Evolutionary conservation across 768 basidiomycete genomes (phyloP).

Genomic region (Rhizopogon vulgaris): DNA sequence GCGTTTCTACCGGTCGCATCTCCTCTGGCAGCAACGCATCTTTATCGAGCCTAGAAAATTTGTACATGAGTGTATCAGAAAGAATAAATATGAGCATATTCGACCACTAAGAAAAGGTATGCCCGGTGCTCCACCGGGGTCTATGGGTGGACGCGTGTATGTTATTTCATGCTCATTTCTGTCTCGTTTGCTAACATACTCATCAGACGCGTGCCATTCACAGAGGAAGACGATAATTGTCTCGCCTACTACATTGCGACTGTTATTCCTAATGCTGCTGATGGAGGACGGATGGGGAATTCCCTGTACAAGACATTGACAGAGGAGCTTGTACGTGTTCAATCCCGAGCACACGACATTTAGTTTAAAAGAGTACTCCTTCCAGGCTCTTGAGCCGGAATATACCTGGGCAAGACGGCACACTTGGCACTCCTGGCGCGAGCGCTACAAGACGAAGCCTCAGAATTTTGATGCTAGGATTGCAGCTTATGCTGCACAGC

Average conservation of each 20-base stretch:
- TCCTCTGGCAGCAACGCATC: slow-evolving; percentile 11
- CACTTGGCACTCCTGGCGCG: slow-evolving; percentile 57
- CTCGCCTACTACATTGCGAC: slow-evolving; percentile 46
- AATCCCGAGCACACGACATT: background rate
- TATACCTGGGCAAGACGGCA: slow-evolving; percentile 36
- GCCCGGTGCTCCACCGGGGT: slow-evolving; percentile 15
- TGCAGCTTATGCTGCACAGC: slow-evolving; percentile 15
- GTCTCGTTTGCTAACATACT: background rate
- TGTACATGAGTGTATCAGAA: slow-evolving; percentile 16
- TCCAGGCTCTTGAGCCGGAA: slow-evolving; percentile 32
- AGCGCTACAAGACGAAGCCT: slow-evolving; percentile 46
- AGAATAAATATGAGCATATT: slow-evolving; percentile 9
- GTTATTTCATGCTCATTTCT: background rate
- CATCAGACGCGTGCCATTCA: slow-evolving; percentile 25
- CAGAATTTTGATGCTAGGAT: slow-evolving; percentile 38
- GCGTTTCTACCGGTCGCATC: slow-evolving; percentile 18
- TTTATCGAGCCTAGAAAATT: slow-evolving; percentile 21
- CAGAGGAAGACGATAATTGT: slow-evolving; percentile 33
- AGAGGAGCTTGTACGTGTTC: slow-evolving; percentile 37
- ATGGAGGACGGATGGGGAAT: slow-evolving; percentile 42
- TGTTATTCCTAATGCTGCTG: slow-evolving; percentile 30
- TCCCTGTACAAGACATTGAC: slow-evolving; percentile 38
- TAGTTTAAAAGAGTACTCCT: background rate
- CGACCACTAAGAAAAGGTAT: slow-evolving; percentile 7
- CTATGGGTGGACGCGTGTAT: background rate